Evolutionary conservation across 139 green algal species (phyloP), one percentile per base, ranked within the genome.

Genomic region (Tetradesmus lagerheimii): DNA sequence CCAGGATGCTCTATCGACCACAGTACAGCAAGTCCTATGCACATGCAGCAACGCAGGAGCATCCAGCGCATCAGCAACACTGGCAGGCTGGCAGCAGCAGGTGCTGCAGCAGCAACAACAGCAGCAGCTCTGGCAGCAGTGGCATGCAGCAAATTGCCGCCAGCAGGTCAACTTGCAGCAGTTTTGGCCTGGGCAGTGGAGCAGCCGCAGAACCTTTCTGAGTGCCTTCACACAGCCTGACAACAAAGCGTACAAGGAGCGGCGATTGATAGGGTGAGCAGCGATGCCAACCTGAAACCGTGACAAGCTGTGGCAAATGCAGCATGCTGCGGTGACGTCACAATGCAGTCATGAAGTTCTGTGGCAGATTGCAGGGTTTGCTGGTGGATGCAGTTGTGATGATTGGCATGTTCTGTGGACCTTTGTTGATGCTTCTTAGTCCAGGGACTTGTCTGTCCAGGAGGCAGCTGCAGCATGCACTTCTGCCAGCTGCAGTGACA

Each of bases 251-350:
- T 91, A 91, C 78, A 86, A 91, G 3, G 87, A 91, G 41, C 80
- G 87, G 18, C 78, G 79, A 2, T 57, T 91, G 27, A 78, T 91
- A 29, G 87, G 87, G 87, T 91, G 87, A 91, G 87, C 62, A 43
- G 45, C 45, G 9, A 23, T 31, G 57, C 23, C 23, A 71, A 4
- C n/a, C n/a, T n/a, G n/a, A n/a, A n/a, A n/a, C n/a, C n/a, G 23
- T n/a, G 12, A n/a, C 2, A 23, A 71, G 1, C 11, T n/a, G 57
- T 71, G 57, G 57, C 23, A 31, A 71, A 81, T 39, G 75, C 35
- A 81, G 75, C 75, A 35, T 27, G 15, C 14, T 81, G 31, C n/a
- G n/a, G 35, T 47, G 75, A 81, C 15, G 27, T 81, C 57, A 71
- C 57, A 8, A 31, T 81, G 8, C 71, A 37, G 31, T 35, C 2